A percentile compares a stretch with the other conserved stretches of the same genome.
Conservation (phyloP, 2,329 filamentous ascomycete species). For the Fusarium sp. region DNA sequence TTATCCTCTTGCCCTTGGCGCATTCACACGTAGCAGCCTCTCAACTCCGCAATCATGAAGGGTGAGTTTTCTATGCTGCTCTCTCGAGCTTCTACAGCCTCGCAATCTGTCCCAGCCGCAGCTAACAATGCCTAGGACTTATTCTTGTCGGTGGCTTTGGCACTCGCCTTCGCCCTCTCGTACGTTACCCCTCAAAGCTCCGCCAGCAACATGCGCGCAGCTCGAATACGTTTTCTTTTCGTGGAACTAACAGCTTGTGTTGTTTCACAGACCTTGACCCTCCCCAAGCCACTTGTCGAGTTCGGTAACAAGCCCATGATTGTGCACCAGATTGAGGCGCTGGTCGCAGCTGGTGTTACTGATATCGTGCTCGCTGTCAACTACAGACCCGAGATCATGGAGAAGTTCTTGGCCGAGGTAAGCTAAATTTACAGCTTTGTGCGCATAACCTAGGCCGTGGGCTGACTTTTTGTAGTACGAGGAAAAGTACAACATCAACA, state of each 20-base stretch:
- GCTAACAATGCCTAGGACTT: slow-evolving; percentile 71
- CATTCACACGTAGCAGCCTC: slow-evolving; percentile 34
- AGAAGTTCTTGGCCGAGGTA: slow-evolving; percentile 89
- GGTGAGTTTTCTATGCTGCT: slow-evolving; percentile 41
- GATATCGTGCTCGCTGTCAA: slow-evolving; percentile 99
- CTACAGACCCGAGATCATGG: slow-evolving; percentile 98
- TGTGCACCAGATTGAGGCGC: slow-evolving; percentile 94
- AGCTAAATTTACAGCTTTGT: slow-evolving; percentile 14
- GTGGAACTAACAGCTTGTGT: slow-evolving; percentile 39
- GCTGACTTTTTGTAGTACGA: slow-evolving; percentile 72
- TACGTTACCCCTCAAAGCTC: slow-evolving; percentile 60
- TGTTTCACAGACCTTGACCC: slow-evolving; percentile 81
- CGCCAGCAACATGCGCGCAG: slow-evolving; percentile 23
- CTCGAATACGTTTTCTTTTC: slow-evolving; percentile 1
- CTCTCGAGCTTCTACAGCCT: not conserved
- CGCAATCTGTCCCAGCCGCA: not conserved
- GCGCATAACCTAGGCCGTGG: not conserved
- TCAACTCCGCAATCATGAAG: slow-evolving; percentile 51
- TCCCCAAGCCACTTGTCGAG: slow-evolving; percentile 97
- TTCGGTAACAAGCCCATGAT: slow-evolving; percentile 99
- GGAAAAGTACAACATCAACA: slow-evolving; percentile 90
- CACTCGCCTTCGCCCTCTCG: slow-evolving; percentile 94
- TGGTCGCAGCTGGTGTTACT: slow-evolving; percentile 92
- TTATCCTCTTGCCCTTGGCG: slow-evolving; percentile 33
- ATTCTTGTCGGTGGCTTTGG: slow-evolving; percentile 99